Base-by-base conservation (phyloP, 2,329 filamentous ascomycete genomes). In the Colletotrichum viniferum region DNA sequence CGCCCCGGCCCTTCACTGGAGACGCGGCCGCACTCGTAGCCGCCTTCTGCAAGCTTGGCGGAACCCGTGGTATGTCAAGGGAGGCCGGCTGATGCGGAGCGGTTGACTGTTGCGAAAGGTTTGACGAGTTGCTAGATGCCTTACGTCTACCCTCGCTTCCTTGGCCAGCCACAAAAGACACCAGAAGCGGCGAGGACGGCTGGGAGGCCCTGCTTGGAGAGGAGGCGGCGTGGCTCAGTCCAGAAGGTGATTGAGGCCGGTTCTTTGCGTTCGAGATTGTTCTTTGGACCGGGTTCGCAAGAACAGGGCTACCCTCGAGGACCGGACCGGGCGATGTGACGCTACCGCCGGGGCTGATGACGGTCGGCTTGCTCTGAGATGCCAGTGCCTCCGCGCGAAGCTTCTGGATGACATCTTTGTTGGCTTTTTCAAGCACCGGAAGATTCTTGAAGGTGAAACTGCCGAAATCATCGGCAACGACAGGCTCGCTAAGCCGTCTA, bases 391-490 rank as follows among this genome's bases (percentile, higher is more conserved):
- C 96, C 26, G 96, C 95, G 13, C 96, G 93, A 73, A 99, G 88
- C 83, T 98, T 98, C 80, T 98, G 96, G 36, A 99, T 98, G 34
- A 98, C 96, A 80, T 99, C 97, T 83, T 99, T 99, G 85, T 99
- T 99, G 70, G 97, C 97, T 84, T 98, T 98, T 81, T 98, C 97
- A 21, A 99, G 89, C 24, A 98, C 96, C 0, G 96, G 96, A 64
- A 99, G 87, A 80, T 99, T 99, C 86, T 99, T 99, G 89, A 98
- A 99, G 52, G 95, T 92, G 84, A 99, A 99, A 77, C 92, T 96
- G 36, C 97, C 97, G 87, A 99, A 99, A 82, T 99, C 97, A 83
- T 99, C 97, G 1, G 93, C 90, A 36, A 92, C 91, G 18, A 96
- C 92, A 2, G 97, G 97, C 84, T 99, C 97, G 83, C 96, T 98